Percentiles rank a stretch among this genome's conserved stretches.
Evolutionary conservation across 306 rosid genomes (phyloP).

Genomic region (Carpinus fangiana): DNA sequence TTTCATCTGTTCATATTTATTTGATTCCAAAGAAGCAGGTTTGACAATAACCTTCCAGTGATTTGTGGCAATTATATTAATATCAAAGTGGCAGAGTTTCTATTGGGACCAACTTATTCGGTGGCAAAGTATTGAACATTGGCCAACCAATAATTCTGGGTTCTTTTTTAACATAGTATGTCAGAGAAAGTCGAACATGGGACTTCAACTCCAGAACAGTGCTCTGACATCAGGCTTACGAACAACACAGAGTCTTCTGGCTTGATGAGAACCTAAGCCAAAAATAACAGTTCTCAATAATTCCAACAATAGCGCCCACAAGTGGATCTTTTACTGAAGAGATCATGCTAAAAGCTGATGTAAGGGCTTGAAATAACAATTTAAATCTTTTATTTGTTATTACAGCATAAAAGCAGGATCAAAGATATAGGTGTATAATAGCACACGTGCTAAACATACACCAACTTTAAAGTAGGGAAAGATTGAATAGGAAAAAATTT

Average conservation of each 20-base stretch:
- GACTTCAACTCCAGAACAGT: background rate
- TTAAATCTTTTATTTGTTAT: background rate
- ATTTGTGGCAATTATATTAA: too few species aligned
- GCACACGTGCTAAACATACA: slow-evolving; percentile 14
- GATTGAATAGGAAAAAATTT: slow-evolving; percentile 16
- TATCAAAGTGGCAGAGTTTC: too few species aligned
- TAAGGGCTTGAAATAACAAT: background rate
- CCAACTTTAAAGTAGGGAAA: slow-evolving; percentile 6
- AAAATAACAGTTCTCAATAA: background rate
- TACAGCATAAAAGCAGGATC: background rate
- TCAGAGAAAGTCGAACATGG: background rate
- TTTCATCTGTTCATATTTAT: background rate
- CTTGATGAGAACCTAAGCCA: background rate
- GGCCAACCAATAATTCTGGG: background rate
- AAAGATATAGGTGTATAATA: background rate
- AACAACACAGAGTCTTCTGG: background rate
- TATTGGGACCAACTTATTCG: too few species aligned
- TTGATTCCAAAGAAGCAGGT: background rate
- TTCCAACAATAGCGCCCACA: background rate
- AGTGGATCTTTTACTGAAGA: background rate
- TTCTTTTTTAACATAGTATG: background rate
- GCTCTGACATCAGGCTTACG: background rate
- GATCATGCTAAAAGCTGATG: background rate
- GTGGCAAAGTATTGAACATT: too few species aligned
- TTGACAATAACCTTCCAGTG: too few species aligned